Evolutionary conservation across 495 filamentous ascomycete genomes (phyloP), one percentile per base, ranked within the genome.

Genomic region (Penicillium salamii): DNA sequence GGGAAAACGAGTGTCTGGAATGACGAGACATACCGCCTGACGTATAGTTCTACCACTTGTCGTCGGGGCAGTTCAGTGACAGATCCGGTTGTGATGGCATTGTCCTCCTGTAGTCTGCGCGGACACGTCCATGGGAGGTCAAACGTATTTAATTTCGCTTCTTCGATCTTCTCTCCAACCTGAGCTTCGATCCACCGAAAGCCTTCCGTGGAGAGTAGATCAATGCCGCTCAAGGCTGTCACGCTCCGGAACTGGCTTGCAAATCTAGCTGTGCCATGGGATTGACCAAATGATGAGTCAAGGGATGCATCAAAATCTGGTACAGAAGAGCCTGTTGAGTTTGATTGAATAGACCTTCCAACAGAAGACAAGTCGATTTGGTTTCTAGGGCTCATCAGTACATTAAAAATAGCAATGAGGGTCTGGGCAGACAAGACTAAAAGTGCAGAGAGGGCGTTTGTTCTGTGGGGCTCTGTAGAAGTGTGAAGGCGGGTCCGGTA

Each of bases 1-100:
- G 57, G 57, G 28, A 55, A 55, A n/a, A 55, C 52, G 8, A 40
- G 52, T 24, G 39, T 50, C 17, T 45, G 38, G 15, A 38, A 55
- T 7, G 52, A 55, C 20, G 57, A 55, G 28, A 23, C 37, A 34
- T 49, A 53, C 7, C 29, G 2, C n/a, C 4, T 14, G 11, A 55
- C 29, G 23, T 53, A 51, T 2, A 14, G 37, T 19, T 60, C 57
- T n/a, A 56, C n/a, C 37, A 15, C 23, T 48, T 1, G 28, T 18
- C 40, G 13, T 18, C 8, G 12, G 1, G 38, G 45, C 11, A 50
- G 39, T 21, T 43, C 24, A 5, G 28, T 12, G 13, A 8, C 6
- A 15, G 45, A 12, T 23, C 20, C 20, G 24, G 31, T 38, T 45
- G 28, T 3, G 32, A 20, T n/a, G n/a, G n/a, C n/a, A n/a, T n/a